A percentile compares a stretch with the other conserved stretches of the same genome.
Evolutionary conservation across 2,329 filamentous ascomycete genomes (phyloP).

Genomic region (Aspergillus piperis): DNA sequence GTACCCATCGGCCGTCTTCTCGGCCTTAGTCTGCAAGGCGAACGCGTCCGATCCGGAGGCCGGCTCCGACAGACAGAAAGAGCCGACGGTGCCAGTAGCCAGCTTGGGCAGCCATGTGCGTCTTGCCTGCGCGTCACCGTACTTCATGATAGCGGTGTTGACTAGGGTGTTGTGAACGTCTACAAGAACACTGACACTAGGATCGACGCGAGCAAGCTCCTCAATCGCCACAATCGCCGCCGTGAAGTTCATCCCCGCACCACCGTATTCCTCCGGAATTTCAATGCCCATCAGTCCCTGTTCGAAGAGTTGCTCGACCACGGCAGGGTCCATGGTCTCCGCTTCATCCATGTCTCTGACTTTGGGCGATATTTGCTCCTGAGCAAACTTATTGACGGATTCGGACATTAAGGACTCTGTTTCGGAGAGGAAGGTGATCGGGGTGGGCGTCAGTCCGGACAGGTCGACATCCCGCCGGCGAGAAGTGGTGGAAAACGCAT

Average conservation of each 20-base stretch:
- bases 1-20: constrained; percentile 80
- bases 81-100: constrained; percentile 84
- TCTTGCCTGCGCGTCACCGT: constrained; percentile 73
- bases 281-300: constrained; percentile 97
- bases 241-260: constrained; percentile 98
- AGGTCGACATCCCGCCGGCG: constrained; percentile 63
- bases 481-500: constrained; percentile 63
- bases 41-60: constrained; percentile 95
- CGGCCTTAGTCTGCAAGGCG: constrained; percentile 86
- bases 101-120: constrained; percentile 86
- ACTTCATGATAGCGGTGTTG: constrained; percentile 89
- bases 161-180: constrained; percentile 98
- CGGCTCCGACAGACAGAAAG: constrained; percentile 91
- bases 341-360: constrained; percentile 97
- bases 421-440: constrained; percentile 90
- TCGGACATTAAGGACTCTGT: constrained; percentile 87
- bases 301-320: constrained; percentile 94
- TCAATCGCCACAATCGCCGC: constrained; percentile 94
- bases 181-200: constrained; percentile 89
- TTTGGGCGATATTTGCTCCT: constrained; percentile 83
- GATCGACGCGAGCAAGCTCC: constrained; percentile 90
- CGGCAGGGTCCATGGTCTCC: constrained; percentile 82
- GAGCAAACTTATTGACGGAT: constrained; percentile 85
- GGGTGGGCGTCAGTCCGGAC: constrained; percentile 79
- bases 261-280: constrained; percentile 95